phyloP scores from a whole-genome alignment of 1,284 basidiomycete genomes.

The Mycosarcoma maydis region DNA sequence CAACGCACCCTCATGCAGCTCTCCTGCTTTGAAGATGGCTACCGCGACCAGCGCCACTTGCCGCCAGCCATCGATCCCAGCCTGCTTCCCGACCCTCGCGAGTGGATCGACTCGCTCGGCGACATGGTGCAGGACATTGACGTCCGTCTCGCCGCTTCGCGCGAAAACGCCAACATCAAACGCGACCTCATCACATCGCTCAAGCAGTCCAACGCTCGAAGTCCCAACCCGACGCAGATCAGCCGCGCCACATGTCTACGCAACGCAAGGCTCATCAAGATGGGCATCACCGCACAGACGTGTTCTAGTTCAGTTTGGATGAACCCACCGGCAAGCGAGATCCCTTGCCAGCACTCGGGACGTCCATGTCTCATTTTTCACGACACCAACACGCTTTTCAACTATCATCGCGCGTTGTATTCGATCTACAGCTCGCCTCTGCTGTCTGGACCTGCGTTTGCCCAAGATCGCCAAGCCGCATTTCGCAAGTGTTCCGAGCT shows the following conservation, averaged over 20 bases:
- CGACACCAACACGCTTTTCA: constrained; percentile 50
- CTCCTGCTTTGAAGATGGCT: constrained; percentile 50
- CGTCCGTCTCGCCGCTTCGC: constrained; percentile 46
- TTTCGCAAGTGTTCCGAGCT: constrained; percentile 49
- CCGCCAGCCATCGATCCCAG: constrained; percentile 49
- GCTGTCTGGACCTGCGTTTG: constrained; percentile 30
- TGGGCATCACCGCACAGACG: constrained; percentile 46
- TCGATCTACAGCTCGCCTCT: constrained; percentile 46
- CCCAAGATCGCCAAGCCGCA: constrained; percentile 38
- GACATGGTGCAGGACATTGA: constrained; percentile 53
- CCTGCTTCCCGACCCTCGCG: constrained; percentile 41
- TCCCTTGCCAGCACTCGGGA: constrained; percentile 45
- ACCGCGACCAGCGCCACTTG: constrained; percentile 46
- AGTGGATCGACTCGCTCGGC: constrained; percentile 50
- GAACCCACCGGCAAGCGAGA: constrained; percentile 48
- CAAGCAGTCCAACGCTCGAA: constrained; percentile 38
- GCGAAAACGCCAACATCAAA: constrained; percentile 53
- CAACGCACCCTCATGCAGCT: constrained; percentile 46
- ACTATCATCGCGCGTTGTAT: constrained; percentile 50
- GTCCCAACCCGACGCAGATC: constrained; percentile 33
- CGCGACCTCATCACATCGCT: constrained; percentile 44
- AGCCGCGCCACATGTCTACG: constrained; percentile 47
- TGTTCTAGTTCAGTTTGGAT: constrained; percentile 39
- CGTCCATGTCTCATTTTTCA: constrained; percentile 48
- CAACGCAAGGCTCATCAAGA: constrained; percentile 48